These are phyloP conservation scores for Leishmania turanica DNA, from an alignment of 208 protist genomes.

Conservation along the genomic window DNA sequence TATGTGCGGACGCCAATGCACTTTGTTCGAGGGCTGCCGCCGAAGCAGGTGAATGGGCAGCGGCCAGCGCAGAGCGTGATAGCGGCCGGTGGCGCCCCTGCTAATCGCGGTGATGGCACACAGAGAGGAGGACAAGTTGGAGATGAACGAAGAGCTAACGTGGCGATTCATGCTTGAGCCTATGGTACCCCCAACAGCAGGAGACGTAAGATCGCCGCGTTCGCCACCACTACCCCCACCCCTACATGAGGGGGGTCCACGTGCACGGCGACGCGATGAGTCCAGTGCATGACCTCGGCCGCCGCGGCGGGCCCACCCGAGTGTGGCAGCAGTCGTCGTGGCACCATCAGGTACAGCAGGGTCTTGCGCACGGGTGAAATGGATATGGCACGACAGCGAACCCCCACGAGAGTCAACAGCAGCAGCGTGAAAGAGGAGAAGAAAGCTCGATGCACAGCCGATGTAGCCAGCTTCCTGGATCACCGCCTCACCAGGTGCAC, in stretches of 20 bases:
- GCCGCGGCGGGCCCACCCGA: not conserved
- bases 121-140: not conserved
- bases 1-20: not conserved
- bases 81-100: not conserved
- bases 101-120: not conserved
- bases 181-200: not conserved
- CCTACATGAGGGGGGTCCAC: too few relatives aligned
- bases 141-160: not conserved
- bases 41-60: not conserved
- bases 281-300: not conserved
- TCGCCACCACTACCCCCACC: not conserved
- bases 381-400: not conserved
- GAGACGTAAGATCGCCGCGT: not conserved
- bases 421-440: not conserved
- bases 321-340: not conserved
- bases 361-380: not conserved
- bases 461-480: not conserved
- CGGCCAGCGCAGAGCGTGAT: not conserved
- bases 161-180: not conserved
- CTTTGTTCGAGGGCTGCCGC: slow-evolving; percentile 2
- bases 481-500: not conserved
- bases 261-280: not conserved
- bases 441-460: not conserved
- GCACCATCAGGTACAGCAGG: not conserved
- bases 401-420: not conserved